Evolutionary conservation across 2,329 filamentous ascomycete species (phyloP).

Genomic region (Pseudocercospora macadamiae): DNA sequence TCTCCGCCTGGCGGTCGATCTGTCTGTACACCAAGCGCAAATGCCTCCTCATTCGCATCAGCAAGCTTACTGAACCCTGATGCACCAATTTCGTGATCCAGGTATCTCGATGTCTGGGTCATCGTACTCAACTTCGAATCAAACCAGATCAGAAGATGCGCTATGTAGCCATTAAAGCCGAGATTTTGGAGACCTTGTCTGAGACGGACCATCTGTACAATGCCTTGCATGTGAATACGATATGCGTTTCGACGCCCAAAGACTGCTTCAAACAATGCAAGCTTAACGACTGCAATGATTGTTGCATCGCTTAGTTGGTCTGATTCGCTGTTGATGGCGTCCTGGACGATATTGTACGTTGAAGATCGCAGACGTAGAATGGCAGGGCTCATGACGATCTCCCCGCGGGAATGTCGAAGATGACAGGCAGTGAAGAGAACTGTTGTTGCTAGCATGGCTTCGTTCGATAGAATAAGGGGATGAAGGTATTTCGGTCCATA

Average conservation of each 20-base stretch:
- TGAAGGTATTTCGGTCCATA: neutral
- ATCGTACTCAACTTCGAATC: neutral
- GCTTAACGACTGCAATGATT: neutral
- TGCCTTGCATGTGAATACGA: neutral
- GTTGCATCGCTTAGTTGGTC: neutral
- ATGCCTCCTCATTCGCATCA: neutral
- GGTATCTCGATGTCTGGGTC: neutral
- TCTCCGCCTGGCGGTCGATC: neutral
- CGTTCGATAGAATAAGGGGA: neutral
- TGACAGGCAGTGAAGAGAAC: constrained; percentile 9
- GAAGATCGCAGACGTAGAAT: neutral
- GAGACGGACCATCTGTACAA: neutral
- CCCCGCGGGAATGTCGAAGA: neutral
- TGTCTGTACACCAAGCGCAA: neutral
- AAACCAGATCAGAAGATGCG: neutral
- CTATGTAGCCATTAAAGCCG: neutral
- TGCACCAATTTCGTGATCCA: neutral
- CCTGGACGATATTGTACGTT: neutral
- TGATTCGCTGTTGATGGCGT: neutral
- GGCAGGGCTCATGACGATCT: neutral
- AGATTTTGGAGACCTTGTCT: neutral
- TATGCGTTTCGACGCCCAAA: neutral
- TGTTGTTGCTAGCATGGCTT: constrained; percentile 6
- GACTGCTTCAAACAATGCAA: neutral
- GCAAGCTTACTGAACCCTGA: neutral